Evolutionary conservation across 2,329 filamentous ascomycete species (phyloP).

Genomic region (Alternaria viburni): DNA sequence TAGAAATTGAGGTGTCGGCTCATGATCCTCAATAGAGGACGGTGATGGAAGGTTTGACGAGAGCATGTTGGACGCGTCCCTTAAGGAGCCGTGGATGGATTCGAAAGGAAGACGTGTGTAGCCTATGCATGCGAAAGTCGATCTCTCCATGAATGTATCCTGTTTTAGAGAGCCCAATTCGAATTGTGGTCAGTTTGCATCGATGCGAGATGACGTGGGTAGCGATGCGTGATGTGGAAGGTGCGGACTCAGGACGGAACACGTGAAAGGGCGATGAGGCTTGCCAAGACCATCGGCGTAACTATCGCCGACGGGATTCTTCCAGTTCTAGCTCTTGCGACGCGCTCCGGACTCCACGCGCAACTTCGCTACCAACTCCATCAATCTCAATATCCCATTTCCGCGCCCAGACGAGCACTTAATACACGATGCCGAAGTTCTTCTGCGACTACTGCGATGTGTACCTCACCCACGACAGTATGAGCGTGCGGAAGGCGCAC

Average conservation of each 20-base stretch:
- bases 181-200: no score
- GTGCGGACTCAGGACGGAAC: background rate
- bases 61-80: background rate
- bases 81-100: background rate
- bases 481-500: slow-evolving; percentile 99
- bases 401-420: background rate
- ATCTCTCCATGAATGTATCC: no score
- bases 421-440: slow-evolving; percentile 33
- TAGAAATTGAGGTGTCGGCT: slow-evolving; percentile 31
- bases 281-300: slow-evolving; percentile 25
- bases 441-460: slow-evolving; percentile 96
- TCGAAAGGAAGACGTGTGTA: no score
- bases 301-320: slow-evolving; percentile 26
- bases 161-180: background rate
- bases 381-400: background rate
- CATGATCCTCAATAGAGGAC: slow-evolving; percentile 4
- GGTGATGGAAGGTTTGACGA: background rate
- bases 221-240: background rate
- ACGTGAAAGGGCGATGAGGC: background rate
- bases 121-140: background rate
- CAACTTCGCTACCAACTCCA: background rate
- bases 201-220: background rate
- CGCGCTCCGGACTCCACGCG: slow-evolving; percentile 16
- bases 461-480: slow-evolving; percentile 99
- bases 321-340: slow-evolving; percentile 27